Evolutionary conservation across 176 grass and related monocot genomes (phyloP).

Genomic region (Leersia perrieri): DNA sequence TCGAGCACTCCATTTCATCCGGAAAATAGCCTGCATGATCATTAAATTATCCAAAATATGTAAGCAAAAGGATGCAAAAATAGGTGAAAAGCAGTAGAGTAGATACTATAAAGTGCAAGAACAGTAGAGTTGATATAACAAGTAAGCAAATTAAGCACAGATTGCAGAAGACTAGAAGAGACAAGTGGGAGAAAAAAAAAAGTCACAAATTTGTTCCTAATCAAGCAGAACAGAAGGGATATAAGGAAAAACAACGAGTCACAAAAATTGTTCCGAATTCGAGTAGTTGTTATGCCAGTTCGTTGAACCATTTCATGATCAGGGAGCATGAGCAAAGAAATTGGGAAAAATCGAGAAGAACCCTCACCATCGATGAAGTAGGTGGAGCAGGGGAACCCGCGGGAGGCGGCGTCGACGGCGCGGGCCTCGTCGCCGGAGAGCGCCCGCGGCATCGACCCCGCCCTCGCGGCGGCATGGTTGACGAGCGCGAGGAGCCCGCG

Average conservation of each 20-base stretch:
- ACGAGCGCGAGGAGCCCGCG: constrained; percentile 30
- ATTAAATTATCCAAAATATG: neutral
- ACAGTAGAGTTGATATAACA: neutral
- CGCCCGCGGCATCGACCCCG: neutral
- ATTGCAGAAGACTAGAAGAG: neutral
- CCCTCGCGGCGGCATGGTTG: neutral
- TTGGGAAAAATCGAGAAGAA: neutral
- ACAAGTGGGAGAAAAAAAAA: neutral
- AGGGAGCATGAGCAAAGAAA: neutral
- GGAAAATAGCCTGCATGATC: constrained; percentile 33
- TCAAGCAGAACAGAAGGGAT: neutral
- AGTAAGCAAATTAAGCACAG: neutral
- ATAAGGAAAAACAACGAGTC: neutral
- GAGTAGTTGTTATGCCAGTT: neutral
- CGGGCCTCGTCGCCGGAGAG: constrained; percentile 44
- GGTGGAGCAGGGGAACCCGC: constrained; percentile 46
- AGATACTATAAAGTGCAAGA: neutral
- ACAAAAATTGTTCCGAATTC: neutral
- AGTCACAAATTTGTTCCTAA: neutral
- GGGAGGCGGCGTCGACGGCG: constrained; percentile 38
- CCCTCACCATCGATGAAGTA: constrained; percentile 51
- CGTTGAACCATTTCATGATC: neutral
- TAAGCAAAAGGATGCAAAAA: neutral
- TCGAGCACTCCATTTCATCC: neutral
- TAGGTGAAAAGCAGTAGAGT: neutral